Percentiles rank a stretch among this genome's conserved stretches.
Conservation (phyloP, 352 stramenopile species). For the Phytophthora tentaculata region DNA sequence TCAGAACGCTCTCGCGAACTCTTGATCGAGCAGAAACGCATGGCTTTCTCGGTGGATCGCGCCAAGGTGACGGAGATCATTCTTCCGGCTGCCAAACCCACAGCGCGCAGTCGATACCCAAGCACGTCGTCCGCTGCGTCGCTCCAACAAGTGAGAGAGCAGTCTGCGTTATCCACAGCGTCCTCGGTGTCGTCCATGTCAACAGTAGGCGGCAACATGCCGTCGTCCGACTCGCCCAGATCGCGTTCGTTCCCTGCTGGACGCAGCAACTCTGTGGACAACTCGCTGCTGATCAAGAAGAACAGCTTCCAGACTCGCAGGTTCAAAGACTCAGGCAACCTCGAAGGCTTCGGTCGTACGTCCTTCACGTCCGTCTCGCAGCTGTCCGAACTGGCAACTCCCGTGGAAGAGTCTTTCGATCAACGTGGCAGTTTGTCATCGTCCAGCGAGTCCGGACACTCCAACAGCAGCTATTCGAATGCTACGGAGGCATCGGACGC, state of each 20-base stretch:
- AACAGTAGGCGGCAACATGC: conserved; percentile 31
- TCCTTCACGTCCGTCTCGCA: conserved; percentile 80
- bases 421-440: conserved; percentile 60
- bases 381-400: conserved; percentile 54
- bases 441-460: conserved; percentile 42
- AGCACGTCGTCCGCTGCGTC: conserved; percentile 51
- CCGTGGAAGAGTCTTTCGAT: conserved; percentile 32
- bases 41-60: conserved; percentile 84
- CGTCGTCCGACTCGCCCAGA: conserved; percentile 38
- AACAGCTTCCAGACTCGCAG: conserved; percentile 51
- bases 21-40: conserved; percentile 87
- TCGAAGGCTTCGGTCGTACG: conserved; percentile 70
- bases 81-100: conserved; percentile 58
- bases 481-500: conserved; percentile 46
- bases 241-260: conserved; percentile 33
- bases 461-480: conserved; percentile 36
- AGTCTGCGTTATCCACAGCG: conserved; percentile 43
- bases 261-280: conserved; percentile 59
- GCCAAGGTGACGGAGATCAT: conserved; percentile 89
- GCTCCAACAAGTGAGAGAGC: conserved; percentile 42
- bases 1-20: conserved; percentile 79
- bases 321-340: conserved; percentile 49
- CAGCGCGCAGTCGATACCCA: conserved; percentile 56
- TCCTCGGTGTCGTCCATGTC: conserved; percentile 52
- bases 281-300: conserved; percentile 52